Evolutionary conservation across 352 stramenopile species (phyloP), one percentile per base, ranked within the genome.

Genomic region (Hyaloperonospora brassicae): DNA sequence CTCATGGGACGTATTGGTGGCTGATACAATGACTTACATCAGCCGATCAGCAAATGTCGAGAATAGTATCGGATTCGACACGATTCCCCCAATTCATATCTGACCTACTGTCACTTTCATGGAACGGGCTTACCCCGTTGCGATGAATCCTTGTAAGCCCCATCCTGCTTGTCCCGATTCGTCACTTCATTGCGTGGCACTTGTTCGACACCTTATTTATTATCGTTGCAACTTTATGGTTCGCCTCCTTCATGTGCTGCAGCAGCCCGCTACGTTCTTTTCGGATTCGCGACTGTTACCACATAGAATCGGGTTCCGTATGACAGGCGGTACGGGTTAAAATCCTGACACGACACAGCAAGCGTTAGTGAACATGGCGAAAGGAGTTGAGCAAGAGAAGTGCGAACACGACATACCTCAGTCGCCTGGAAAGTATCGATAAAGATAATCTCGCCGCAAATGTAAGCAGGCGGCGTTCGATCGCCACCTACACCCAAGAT

Each of bases 401-500:
- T 42, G 62, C 50, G 4, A 35, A 48, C 14, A 21, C 17, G 17
- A 36, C 68, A 22, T 70, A 87, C 80, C 77, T 90, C 80, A 1
- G 76, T 87, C 24, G 80, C 80, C 61, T 89, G 78, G 54, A 88
- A 89, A 35, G 78, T 79, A 58, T 89, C 80, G 36, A 91, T 91
- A 47, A 91, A 87, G 57, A 90, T 90, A 59, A 90, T 88, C 44
- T 90, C 78, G 24, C 80, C 80, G 47, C 72, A 79, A 34, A 91
- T 87, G 62, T 91, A 91, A 12, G 78, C 76, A 21, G 80, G 80
- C 6, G 75, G 72, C 22, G 76, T 73, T 21, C 69, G 79, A 54
- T 87, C 77, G 34, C 52, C 70, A n/a, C 66, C 64, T 8, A 66
- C 70, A 23, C 68, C 75, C 40, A 72, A 71, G 47, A 80, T 72